Percentiles rank a stretch among this genome's conserved stretches.
Evolutionary conservation across 768 basidiomycete species (phyloP).

Genomic region (Neoboletus brunneissimus): DNA sequence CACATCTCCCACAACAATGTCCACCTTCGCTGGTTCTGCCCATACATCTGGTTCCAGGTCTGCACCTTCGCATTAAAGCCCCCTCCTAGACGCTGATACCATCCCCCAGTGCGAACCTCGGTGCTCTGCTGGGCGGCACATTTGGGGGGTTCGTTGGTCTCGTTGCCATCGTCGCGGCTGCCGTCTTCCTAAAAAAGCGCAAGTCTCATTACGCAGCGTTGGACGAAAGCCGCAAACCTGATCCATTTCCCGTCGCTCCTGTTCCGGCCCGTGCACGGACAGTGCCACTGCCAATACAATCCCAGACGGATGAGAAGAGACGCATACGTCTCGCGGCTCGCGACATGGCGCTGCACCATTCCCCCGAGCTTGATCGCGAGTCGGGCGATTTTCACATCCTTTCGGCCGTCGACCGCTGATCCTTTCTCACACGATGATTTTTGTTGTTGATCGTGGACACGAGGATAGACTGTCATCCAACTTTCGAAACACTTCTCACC

Average conservation of each 20-base stretch:
- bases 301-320: background rate
- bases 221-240: background rate
- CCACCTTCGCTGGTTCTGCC: background rate
- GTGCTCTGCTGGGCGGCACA: conserved; percentile 2
- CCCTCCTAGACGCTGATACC: background rate
- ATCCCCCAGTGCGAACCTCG: conserved; percentile 2
- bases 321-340: background rate
- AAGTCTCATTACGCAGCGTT: background rate
- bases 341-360: background rate
- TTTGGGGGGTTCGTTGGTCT: conserved; percentile 6
- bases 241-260: conserved; percentile 1
- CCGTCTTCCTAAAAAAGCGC: conserved; percentile 8
- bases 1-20: background rate
- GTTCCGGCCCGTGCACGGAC: background rate
- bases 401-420: background rate
- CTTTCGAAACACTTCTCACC: background rate
- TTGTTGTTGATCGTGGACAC: background rate
- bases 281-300: background rate
- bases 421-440: background rate
- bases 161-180: background rate
- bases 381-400: background rate
- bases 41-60: conserved; percentile 1
- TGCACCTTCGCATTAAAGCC: background rate
- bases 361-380: background rate
- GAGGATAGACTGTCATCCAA: background rate